Evolutionary conservation across 2,329 filamentous ascomycete genomes (phyloP), one percentile per base, ranked within the genome.

Genomic region (Magnaporthales sp.): DNA sequence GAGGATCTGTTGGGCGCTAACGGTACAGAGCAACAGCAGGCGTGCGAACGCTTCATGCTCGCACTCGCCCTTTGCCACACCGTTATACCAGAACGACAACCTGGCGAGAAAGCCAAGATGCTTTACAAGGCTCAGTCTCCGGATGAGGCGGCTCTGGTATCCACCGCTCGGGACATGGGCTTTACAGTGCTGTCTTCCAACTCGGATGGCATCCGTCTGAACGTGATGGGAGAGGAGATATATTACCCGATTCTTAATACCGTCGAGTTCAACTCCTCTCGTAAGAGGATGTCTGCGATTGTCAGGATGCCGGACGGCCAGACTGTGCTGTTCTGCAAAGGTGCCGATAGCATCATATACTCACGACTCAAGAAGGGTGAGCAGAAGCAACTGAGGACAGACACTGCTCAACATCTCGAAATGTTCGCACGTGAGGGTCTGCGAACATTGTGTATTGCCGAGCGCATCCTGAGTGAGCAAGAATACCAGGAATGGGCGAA

Each of bases 241-340:
- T 88, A 90, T 69, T 99, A 95, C 75, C 89, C 88, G 19, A 90
- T 99, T 32, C 85, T 99, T 63, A 98, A 97, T 77, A 97, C 91
- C 0, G 89, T 99, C 51, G 95, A 99, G 75, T 99, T 99, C 82
- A 98, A 98, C 76, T 98, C 94, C 0, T 93, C 90, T 60, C 87
- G 95, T 73, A 99, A 99, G 80, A 88, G 95, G 71, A 99, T 99
- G 95, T 98, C 93, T 78, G 92, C 93, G 2, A 97, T 99, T 71
- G 89, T 99, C 64, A 87, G 91, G 67, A 97, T 98, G 93, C 94
- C 95, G 0, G 88, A 98, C 76, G 90, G 91, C 56, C 89, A 85
- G 67, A 97, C 99, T 69, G 84, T 95, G 66, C 84, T 99, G 0
- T 96, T 96, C 78, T 99, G 95, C 83, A 99, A 99, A 80, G 95